phyloP scores from a whole-genome alignment of 2,329 filamentous ascomycete genomes.

The Pseudophaeomoniella oleicola region DNA sequence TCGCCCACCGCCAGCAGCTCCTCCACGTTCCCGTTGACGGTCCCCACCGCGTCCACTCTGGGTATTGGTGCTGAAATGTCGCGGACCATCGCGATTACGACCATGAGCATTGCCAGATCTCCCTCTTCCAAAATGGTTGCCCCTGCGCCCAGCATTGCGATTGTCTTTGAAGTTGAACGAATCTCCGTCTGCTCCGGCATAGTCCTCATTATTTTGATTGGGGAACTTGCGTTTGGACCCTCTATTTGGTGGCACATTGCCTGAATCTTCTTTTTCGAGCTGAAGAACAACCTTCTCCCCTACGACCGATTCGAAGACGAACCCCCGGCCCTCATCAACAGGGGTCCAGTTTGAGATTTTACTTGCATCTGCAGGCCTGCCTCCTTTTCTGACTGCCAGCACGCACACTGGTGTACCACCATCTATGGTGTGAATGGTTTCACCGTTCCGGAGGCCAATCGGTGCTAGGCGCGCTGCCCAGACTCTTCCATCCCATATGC shows the following conservation, averaged over 20 bases:
- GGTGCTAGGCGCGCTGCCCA: constrained; percentile 78
- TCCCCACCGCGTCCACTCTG: constrained; percentile 29
- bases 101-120: constrained; percentile 8
- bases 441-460: constrained; percentile 30
- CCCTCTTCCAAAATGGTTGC: constrained; percentile 23
- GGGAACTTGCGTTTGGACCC: constrained; percentile 42
- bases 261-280: constrained; percentile 57
- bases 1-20: constrained; percentile 19
- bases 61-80: constrained; percentile 11
- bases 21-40: constrained; percentile 23
- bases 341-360: constrained; percentile 77
- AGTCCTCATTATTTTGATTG: constrained; percentile 42
- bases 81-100: constrained; percentile 10
- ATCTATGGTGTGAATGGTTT: constrained; percentile 55
- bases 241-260: constrained; percentile 46
- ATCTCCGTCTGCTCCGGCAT: constrained; percentile 22
- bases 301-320: constrained; percentile 69
- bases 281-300: constrained; percentile 74
- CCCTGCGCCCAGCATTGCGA: constrained; percentile 17
- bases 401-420: constrained; percentile 75
- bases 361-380: constrained; percentile 63
- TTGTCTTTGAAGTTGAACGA: constrained; percentile 6
- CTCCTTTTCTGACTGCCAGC: constrained; percentile 61
- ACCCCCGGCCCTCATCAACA: constrained; percentile 52
- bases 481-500: constrained; percentile 60